Evolutionary conservation across 768 basidiomycete species (phyloP).

Genomic region (Phylloporus scabripes): DNA sequence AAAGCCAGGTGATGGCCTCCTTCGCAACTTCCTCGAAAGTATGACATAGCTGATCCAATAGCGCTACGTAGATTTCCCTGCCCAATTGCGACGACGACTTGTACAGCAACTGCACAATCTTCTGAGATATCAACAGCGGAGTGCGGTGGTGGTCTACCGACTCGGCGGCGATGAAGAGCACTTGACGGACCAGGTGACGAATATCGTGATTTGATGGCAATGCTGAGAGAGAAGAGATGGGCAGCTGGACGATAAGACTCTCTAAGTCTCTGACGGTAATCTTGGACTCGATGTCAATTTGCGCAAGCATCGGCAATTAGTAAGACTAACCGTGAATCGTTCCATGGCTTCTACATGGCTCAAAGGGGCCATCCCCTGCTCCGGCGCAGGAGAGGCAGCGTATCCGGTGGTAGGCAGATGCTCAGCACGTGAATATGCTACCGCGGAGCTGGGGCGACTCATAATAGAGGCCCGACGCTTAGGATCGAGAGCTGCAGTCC

Average conservation of each 20-base stretch:
- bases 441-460: slow-evolving; percentile 69
- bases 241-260: slow-evolving; percentile 69
- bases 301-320: neutral
- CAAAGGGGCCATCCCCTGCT: slow-evolving; percentile 44
- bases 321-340: slow-evolving; percentile 64
- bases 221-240: slow-evolving; percentile 59
- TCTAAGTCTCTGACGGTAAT: slow-evolving; percentile 60
- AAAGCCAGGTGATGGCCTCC: slow-evolving; percentile 94
- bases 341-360: slow-evolving; percentile 85
- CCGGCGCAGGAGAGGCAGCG: slow-evolving; percentile 58
- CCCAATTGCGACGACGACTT: slow-evolving; percentile 82
- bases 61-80: slow-evolving; percentile 86
- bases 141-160: slow-evolving; percentile 79
- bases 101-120: slow-evolving; percentile 92
- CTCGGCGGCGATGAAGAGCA: slow-evolving; percentile 75
- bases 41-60: slow-evolving; percentile 86
- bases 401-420: slow-evolving; percentile 42
- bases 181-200: slow-evolving; percentile 76
- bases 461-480: slow-evolving; percentile 44
- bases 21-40: slow-evolving; percentile 89
- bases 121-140: slow-evolving; percentile 89
- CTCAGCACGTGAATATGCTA: slow-evolving; percentile 55
- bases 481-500: slow-evolving; percentile 43
- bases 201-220: slow-evolving; percentile 84
- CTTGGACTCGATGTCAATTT: slow-evolving; percentile 12